phyloP scores from a whole-genome alignment of 257 asterid species.

The Misopates orontium region DNA sequence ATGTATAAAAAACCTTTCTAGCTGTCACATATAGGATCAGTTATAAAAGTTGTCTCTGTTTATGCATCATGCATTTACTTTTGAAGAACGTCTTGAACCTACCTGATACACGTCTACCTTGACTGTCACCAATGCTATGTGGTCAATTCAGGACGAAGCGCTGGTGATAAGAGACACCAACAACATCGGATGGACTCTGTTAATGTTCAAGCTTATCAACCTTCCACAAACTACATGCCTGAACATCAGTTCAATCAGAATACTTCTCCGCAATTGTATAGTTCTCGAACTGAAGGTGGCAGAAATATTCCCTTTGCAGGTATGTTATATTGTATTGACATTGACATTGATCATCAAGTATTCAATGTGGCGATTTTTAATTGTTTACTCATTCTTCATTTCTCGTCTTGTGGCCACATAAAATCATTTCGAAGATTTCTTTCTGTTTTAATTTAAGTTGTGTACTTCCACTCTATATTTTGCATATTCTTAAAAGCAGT shows the following conservation, averaged over 20 bases:
- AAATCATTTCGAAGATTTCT: background rate
- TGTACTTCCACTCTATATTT: background rate
- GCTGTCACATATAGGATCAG: too few relatives aligned
- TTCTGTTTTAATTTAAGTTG: background rate
- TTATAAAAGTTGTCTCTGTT: too few relatives aligned
- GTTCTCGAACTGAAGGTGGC: slow-evolving; percentile 25
- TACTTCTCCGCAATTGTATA: slow-evolving; percentile 10
- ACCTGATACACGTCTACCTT: background rate
- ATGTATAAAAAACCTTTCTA: too few relatives aligned
- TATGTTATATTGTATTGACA: background rate
- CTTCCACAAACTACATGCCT: slow-evolving; percentile 18
- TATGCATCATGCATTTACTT: too few relatives aligned
- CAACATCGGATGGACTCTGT: background rate
- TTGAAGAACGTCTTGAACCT: background rate
- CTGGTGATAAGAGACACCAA: background rate
- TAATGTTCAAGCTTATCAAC: background rate
- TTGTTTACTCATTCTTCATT: background rate
- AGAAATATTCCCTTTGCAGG: slow-evolving; percentile 24
- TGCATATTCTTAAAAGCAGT: background rate
- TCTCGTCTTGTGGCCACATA: background rate
- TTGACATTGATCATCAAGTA: background rate
- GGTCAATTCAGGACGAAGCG: slow-evolving; percentile 1
- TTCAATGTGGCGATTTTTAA: background rate
- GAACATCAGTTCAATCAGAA: slow-evolving; percentile 7
- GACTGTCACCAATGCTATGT: background rate